phyloP scores from a whole-genome alignment of 768 basidiomycete species.

The Podaxis sp. region DNA sequence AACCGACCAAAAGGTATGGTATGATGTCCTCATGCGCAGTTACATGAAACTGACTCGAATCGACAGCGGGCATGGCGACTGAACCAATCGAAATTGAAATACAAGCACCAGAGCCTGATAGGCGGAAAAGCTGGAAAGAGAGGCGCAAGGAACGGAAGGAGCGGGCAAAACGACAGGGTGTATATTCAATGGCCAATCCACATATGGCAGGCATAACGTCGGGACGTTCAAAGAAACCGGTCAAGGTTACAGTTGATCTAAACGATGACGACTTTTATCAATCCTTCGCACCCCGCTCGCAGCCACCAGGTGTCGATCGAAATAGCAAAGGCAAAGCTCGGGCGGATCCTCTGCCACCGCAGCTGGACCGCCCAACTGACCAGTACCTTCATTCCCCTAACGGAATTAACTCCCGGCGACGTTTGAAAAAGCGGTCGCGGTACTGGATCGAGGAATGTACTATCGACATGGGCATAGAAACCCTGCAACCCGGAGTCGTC shows the following conservation, averaged over 20 bases:
- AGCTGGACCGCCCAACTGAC: not conserved
- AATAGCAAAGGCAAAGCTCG: not conserved
- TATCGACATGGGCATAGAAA: constrained; percentile 10
- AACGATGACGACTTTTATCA: constrained; percentile 12
- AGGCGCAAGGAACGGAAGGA: constrained; percentile 9
- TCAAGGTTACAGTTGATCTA: constrained; percentile 11
- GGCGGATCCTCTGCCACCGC: not conserved
- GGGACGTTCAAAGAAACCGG: constrained; percentile 4
- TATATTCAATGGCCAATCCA: constrained; percentile 14
- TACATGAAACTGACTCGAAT: not conserved
- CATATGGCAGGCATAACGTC: constrained; percentile 7
- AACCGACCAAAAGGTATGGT: constrained; percentile 3
- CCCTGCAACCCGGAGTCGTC: not conserved
- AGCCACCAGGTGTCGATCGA: not conserved
- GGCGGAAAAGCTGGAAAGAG: constrained; percentile 12
- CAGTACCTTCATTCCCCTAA: not conserved
- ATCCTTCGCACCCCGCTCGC: constrained; percentile 3
- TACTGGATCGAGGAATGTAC: constrained; percentile 1
- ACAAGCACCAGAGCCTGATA: not conserved
- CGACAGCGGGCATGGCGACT: not conserved
- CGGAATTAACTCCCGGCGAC: not conserved
- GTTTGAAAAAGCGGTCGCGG: not conserved
- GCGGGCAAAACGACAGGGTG: constrained; percentile 10
- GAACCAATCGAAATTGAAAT: constrained; percentile 11
- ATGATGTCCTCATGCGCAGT: not conserved